These are phyloP conservation scores for Pugionium dolabratum DNA, from an alignment of 345 rosid genomes.

Conservation along the genomic window DNA sequence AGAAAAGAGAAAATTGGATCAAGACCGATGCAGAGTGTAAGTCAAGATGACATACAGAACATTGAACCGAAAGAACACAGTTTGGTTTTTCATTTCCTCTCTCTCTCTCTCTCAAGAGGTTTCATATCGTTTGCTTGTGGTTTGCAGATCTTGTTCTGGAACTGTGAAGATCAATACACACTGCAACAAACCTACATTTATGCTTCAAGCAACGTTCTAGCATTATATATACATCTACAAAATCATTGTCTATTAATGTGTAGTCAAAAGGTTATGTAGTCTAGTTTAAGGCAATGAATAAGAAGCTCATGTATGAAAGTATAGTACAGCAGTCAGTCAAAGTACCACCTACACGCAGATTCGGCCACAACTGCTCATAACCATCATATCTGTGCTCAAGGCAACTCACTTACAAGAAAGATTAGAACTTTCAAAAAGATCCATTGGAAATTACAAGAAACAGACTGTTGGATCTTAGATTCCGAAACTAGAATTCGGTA, in stretches of 20 bases:
- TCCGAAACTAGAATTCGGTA: too few relatives aligned
- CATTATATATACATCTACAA: background rate
- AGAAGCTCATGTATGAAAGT: background rate
- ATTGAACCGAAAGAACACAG: background rate
- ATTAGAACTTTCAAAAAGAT: too few relatives aligned
- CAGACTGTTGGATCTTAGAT: too few relatives aligned
- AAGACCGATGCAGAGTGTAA: constrained; percentile 39
- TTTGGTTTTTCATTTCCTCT: background rate
- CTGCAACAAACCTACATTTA: constrained; percentile 11
- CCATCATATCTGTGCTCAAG: constrained; percentile 4
- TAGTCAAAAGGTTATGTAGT: constrained; percentile 11
- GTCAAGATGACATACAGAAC: constrained; percentile 19
- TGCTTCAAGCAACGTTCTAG: constrained; percentile 10
- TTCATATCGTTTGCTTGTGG: constrained; percentile 8
- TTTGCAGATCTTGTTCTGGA: constrained; percentile 39
- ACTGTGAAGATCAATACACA: constrained; percentile 28
- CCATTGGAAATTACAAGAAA: too few relatives aligned
- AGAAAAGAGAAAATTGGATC: constrained; percentile 36
- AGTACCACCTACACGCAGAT: background rate
- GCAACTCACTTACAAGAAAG: background rate
- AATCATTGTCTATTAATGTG: constrained; percentile 6
- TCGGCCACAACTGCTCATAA: background rate
- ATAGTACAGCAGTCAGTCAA: background rate
- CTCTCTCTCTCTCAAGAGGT: background rate
- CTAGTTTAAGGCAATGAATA: constrained; percentile 19